These are phyloP conservation scores for Leccinum olivaceoglutinosum DNA, from an alignment of 1,284 basidiomycete genomes.

Conservation along the genomic window DNA sequence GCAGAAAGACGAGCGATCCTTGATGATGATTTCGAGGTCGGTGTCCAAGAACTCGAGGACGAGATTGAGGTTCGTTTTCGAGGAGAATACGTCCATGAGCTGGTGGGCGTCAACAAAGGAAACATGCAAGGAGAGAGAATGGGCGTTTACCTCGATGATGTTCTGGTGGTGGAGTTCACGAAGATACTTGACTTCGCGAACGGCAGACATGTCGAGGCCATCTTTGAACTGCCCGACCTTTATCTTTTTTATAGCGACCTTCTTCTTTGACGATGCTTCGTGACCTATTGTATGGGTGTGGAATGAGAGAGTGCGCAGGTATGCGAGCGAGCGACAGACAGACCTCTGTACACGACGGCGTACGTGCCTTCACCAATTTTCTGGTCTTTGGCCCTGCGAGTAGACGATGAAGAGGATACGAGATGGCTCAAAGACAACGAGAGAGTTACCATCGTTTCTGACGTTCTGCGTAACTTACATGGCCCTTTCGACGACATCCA, in stretches of 20 bases:
- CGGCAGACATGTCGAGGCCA: conserved; percentile 97
- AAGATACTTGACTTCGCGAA: conserved; percentile 96
- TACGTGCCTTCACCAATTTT: conserved; percentile 97
- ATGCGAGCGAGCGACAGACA: background rate
- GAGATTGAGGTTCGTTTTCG: conserved; percentile 93
- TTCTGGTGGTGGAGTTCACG: conserved; percentile 93
- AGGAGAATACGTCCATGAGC: conserved; percentile 96
- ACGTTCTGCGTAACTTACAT: conserved; percentile 46
- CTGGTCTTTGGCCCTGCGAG: conserved; percentile 70
- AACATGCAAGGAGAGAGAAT: background rate
- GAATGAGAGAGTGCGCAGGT: background rate
- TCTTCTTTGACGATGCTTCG: conserved; percentile 64
- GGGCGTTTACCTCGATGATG: conserved; percentile 72
- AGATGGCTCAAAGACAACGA: background rate
- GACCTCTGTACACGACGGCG: conserved; percentile 93
- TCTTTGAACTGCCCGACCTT: conserved; percentile 97
- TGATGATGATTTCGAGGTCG: conserved; percentile 97
- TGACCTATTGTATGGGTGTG: conserved; percentile 39
- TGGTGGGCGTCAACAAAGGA: conserved; percentile 29
- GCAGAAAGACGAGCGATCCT: conserved; percentile 89
- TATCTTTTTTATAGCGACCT: conserved; percentile 98
- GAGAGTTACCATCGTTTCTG: conserved; percentile 59
- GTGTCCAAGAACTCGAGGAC: conserved; percentile 97
- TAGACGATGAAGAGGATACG: conserved; percentile 8
- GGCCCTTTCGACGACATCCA: conserved; percentile 75